phyloP scores from a whole-genome alignment of 1,284 basidiomycete genomes.

The Xerocomus amazonicus region DNA sequence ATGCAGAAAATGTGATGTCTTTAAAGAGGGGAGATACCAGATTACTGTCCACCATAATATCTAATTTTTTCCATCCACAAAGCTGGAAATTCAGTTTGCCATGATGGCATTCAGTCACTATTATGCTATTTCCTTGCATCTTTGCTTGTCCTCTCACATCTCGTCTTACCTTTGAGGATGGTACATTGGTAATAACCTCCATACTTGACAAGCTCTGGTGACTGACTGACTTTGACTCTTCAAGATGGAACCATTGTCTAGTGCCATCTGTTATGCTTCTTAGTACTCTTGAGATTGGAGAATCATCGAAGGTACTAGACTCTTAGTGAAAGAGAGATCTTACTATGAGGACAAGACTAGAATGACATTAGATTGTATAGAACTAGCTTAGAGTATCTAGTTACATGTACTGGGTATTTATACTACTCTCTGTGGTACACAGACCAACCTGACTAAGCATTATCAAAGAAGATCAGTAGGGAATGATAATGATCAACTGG shows the following conservation, averaged over 20 bases:
- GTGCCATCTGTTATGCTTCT: no score
- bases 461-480: no score
- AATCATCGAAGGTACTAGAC: no score
- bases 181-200: conserved; percentile 62
- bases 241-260: conserved; percentile 92
- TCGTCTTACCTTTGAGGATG: conserved; percentile 75
- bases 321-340: no score
- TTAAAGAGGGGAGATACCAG: conserved; percentile 79
- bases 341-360: no score
- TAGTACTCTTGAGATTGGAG: no score
- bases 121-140: conserved; percentile 73
- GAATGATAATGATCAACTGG: no score
- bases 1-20: conserved; percentile 69
- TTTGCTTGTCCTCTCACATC: conserved; percentile 71
- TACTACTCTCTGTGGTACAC: no score
- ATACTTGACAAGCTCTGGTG: not conserved
- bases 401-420: no score
- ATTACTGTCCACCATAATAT: conserved; percentile 37
- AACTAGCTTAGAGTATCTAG: no score
- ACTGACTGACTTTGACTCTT: conserved; percentile 2
- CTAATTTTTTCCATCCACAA: conserved; percentile 9
- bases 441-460: no score
- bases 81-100: conserved; percentile 79
- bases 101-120: conserved; percentile 87
- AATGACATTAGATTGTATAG: no score